Conservation (phyloP, 2,329 filamentous ascomycete species). For the Cladorrhinum sp. region DNA sequence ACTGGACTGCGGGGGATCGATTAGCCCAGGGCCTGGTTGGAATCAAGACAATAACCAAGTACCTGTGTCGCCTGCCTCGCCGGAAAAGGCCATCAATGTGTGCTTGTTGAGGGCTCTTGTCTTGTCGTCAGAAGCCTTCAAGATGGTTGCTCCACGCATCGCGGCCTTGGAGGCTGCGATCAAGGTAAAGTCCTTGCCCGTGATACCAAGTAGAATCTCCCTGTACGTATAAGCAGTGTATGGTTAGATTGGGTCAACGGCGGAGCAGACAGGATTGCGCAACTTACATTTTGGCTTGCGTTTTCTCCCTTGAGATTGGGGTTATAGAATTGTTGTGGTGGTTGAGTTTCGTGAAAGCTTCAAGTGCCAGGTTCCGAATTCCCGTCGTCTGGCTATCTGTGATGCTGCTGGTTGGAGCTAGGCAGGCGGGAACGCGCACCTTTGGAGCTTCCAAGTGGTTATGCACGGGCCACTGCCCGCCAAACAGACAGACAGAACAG, state of each 20-base stretch:
- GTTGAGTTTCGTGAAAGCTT: constrained; percentile 19
- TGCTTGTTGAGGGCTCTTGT: constrained; percentile 89
- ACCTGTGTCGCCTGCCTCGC: constrained; percentile 92
- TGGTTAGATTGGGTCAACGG: constrained; percentile 12
- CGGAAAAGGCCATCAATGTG: constrained; percentile 91
- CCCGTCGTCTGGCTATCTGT: not conserved
- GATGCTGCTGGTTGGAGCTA: constrained; percentile 14
- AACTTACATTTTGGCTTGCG: constrained; percentile 31
- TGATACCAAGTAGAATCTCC: constrained; percentile 98
- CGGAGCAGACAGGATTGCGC: not conserved
- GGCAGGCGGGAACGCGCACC: constrained; percentile 25
- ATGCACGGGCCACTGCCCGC: constrained; percentile 15
- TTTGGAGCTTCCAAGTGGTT: constrained; percentile 17
- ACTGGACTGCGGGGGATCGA: constrained; percentile 71
- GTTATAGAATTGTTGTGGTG: constrained; percentile 11
- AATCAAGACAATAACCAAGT: constrained; percentile 39
- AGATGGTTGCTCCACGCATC: constrained; percentile 94
- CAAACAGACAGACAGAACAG: not conserved
- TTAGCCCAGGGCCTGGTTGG: constrained; percentile 7
- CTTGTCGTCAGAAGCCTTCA: constrained; percentile 96
- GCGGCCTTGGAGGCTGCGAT: constrained; percentile 96
- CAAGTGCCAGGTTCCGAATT: not conserved
- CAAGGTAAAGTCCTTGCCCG: constrained; percentile 98
- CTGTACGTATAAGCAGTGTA: constrained; percentile 49
- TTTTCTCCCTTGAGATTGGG: not conserved